phyloP scores from a whole-genome alignment of 2,329 filamentous ascomycete genomes.

The Aspergillus thermomutatus region DNA sequence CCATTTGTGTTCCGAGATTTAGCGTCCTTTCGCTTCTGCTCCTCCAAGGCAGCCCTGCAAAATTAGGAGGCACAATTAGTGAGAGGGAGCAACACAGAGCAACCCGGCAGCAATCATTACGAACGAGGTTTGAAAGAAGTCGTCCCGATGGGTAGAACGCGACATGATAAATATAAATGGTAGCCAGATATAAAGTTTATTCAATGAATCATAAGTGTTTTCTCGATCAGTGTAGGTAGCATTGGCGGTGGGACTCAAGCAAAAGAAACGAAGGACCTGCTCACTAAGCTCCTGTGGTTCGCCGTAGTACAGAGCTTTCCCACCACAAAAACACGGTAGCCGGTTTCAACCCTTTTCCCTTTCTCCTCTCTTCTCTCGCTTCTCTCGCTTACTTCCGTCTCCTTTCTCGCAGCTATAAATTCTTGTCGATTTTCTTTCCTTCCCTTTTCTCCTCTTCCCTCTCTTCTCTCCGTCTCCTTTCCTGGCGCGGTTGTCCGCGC shows the following conservation, averaged over 20 bases:
- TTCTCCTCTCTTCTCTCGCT: constrained; percentile 28
- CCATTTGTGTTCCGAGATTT: constrained; percentile 81
- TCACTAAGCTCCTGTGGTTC: constrained; percentile 26
- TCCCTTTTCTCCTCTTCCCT: constrained; percentile 19
- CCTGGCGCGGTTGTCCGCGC: constrained; percentile 31
- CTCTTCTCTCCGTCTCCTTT: constrained; percentile 21
- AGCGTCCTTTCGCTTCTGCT: constrained; percentile 61
- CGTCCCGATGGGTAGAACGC: constrained; percentile 67
- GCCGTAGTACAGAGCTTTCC: constrained; percentile 29
- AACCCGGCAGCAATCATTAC: constrained; percentile 25
- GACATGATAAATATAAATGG: constrained; percentile 47
- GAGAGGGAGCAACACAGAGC: constrained; percentile 3
- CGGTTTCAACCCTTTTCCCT: constrained; percentile 3
- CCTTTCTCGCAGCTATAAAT: background rate
- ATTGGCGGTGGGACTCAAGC: background rate
- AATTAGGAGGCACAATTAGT: constrained; percentile 9
- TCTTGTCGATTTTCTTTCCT: constrained; percentile 14
- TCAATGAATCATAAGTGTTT: background rate
- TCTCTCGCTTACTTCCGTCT: constrained; percentile 21
- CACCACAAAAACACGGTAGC: constrained; percentile 27
- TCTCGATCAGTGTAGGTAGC: background rate
- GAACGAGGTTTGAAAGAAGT: constrained; percentile 93
- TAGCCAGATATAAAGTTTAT: background rate
- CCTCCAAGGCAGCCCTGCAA: constrained; percentile 46
- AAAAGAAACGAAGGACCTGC: constrained; percentile 26